These are phyloP conservation scores for Pseudogymnoascus sp. DNA, from an alignment of 2,329 filamentous ascomycete genomes.

Conservation along the genomic window DNA sequence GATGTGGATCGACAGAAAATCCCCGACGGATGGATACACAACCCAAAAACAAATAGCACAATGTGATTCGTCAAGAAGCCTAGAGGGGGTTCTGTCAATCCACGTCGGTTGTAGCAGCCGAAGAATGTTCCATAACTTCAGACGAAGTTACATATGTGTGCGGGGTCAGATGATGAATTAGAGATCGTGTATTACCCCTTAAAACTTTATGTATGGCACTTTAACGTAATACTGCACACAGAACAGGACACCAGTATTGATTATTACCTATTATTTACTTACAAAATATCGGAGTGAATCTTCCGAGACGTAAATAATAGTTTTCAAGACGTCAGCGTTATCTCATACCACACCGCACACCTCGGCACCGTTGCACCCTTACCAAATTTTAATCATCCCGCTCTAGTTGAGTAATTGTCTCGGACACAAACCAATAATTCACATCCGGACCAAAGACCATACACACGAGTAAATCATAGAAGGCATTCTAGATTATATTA, in stretches of 20 bases:
- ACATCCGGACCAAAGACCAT: not conserved
- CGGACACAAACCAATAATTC: not conserved
- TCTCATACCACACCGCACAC: not conserved
- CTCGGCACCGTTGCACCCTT: not conserved
- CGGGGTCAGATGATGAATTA: not conserved
- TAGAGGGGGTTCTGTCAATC: not conserved
- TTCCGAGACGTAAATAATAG: not conserved
- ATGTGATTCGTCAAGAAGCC: not conserved
- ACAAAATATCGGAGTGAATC: not conserved
- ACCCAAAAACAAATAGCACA: too few species aligned
- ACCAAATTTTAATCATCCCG: not conserved
- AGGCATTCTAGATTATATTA: not conserved
- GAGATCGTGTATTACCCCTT: not conserved
- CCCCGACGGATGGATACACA: too few species aligned
- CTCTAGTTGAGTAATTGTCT: not conserved
- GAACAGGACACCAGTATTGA: not conserved
- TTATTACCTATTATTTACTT: too few species aligned
- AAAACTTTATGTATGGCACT: not conserved
- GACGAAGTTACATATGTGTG: not conserved
- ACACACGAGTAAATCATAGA: not conserved
- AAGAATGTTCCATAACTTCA: not conserved
- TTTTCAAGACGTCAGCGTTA: not conserved
- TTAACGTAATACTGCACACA: not conserved
- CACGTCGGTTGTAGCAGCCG: not conserved
- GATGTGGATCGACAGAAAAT: not conserved